Conservation (phyloP, 1,284 basidiomycete genomes). For the Ustilago xerochloae region DNA sequence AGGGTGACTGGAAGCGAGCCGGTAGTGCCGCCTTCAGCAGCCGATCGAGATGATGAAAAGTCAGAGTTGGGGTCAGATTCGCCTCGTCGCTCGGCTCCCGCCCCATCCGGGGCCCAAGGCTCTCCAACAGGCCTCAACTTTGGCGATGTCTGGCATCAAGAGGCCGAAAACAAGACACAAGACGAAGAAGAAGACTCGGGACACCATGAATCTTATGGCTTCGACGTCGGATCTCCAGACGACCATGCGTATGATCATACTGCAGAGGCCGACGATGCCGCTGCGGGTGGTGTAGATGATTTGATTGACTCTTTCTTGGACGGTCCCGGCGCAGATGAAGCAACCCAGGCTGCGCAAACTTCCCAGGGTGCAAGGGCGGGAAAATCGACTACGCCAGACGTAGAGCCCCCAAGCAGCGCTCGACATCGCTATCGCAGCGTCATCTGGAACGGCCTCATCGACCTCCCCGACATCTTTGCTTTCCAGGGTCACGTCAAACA, state of each 20-base stretch:
- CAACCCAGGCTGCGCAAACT: neutral
- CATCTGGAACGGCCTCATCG: constrained; percentile 65
- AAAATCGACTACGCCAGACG: constrained; percentile 42
- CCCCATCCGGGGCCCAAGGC: neutral
- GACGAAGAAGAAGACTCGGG: constrained; percentile 2
- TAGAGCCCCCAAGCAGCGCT: constrained; percentile 25
- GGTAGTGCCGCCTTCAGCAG: neutral
- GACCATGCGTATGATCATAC: constrained; percentile 9
- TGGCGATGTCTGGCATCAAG: constrained; percentile 28
- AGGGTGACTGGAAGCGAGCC: constrained; percentile 40
- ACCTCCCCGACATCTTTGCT: constrained; percentile 62
- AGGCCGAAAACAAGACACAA: neutral
- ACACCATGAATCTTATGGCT: constrained; percentile 29
- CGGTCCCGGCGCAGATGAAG: constrained; percentile 12
- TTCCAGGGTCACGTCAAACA: constrained; percentile 62
- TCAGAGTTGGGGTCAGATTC: neutral
- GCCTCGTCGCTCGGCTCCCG: constrained; percentile 29
- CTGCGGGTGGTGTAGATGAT: constrained; percentile 40
- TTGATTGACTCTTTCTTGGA: constrained; percentile 63
- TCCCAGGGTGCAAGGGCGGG: neutral
- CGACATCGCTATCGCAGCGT: constrained; percentile 29
- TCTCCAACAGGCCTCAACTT: constrained; percentile 33
- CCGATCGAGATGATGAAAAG: neutral
- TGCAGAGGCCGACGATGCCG: neutral
- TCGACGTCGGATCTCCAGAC: constrained; percentile 19